phyloP scores from a whole-genome alignment of 2,329 filamentous ascomycete species.

The Epichloe amarillans region DNA sequence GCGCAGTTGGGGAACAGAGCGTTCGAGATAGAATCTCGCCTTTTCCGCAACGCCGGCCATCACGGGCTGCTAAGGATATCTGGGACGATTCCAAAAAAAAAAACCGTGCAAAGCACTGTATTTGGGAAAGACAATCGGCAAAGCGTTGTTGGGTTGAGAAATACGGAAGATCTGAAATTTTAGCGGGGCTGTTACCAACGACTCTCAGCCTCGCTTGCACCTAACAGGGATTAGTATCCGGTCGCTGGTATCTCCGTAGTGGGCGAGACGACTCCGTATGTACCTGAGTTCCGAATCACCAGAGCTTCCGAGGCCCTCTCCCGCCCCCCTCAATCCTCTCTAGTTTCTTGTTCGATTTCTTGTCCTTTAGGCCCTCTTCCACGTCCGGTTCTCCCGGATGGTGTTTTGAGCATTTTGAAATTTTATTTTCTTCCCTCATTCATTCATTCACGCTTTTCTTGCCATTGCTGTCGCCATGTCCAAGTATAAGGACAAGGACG shows the following conservation, averaged over 20 bases:
- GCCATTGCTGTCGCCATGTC: constrained; percentile 17
- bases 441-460: constrained; percentile 9
- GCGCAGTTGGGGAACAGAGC: constrained; percentile 79
- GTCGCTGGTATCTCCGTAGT: background rate
- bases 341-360: constrained; percentile 1
- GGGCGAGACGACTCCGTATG: no score
- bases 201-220: constrained; percentile 2
- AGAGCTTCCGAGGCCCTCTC: constrained; percentile 5
- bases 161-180: constrained; percentile 8
- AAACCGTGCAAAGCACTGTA: background rate
- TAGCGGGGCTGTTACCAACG: constrained; percentile 9
- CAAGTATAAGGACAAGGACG: constrained; percentile 53
- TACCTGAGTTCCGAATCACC: no score
- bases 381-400: constrained; percentile 20
- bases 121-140: background rate
- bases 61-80: background rate
- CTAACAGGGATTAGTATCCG: background rate
- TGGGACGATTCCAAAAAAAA: background rate
- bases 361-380: background rate
- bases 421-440: background rate
- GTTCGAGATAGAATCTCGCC: constrained; percentile 88
- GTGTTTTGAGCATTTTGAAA: constrained; percentile 10
- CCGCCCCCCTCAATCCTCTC: background rate
- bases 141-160: background rate
- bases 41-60: constrained; percentile 88